A percentile compares a stretch with the other conserved stretches of the same genome.
Evolutionary conservation across 192 early-diverging fungal species (phyloP).

Genomic region (Ambispora gerdemannii): DNA sequence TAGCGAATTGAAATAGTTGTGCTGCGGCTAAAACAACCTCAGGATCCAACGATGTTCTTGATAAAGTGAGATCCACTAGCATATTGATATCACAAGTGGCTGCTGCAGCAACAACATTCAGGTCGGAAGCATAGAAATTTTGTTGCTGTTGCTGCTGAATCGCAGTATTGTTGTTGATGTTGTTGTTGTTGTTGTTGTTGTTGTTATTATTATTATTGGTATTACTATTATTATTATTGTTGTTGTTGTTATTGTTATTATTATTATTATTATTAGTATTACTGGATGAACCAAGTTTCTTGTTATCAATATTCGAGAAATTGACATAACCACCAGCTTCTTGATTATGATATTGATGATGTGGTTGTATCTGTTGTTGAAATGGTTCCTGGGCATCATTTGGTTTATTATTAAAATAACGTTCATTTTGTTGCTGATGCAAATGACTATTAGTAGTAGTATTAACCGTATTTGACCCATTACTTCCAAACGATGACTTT

Average conservation of each 20-base stretch:
- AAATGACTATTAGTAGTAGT: no score
- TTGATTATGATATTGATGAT: no score
- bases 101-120: background rate
- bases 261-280: no score
- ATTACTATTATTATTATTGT: background rate
- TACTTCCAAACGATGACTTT: no score
- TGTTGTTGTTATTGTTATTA: background rate
- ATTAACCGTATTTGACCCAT: no score
- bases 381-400: no score
- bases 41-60: background rate
- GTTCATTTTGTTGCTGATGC: no score
- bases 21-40: slow-evolving; percentile 2
- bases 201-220: background rate
- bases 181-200: background rate
- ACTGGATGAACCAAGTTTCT: no score
- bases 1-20: slow-evolving; percentile 6
- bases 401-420: no score
- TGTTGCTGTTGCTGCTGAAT: background rate
- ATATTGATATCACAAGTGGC: slow-evolving; percentile 2
- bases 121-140: background rate
- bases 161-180: background rate
- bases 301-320: no score
- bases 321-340: no score
- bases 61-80: slow-evolving; percentile 3
- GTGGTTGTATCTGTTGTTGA: no score